Base-by-base conservation (phyloP, 495 filamentous ascomycete genomes). In the Xylaria acuta region DNA sequence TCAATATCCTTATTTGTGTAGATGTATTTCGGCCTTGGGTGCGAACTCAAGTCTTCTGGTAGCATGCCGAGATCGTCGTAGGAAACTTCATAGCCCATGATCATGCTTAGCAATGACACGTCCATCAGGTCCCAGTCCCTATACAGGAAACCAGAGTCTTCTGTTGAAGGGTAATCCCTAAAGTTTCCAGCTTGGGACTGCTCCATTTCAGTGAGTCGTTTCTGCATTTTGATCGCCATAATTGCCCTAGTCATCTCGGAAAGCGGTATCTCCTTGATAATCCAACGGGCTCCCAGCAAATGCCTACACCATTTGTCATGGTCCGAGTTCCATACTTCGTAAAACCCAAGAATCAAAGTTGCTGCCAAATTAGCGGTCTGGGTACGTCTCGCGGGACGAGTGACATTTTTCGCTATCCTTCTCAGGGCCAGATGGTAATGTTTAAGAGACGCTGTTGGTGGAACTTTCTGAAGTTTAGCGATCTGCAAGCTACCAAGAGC, bases 291-390 rank as follows among this genome's bases (percentile, higher is more conserved):
- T 12, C 96, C 96, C 47, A 91, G 88, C 72, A 98, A 85, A 78
- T 99, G 96, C 67, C 90, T 95, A 75, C 93, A 94, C 96, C 96
- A 99, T 80, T 97, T 97, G 64, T 92, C 88, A 76, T 98, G 96
- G 75, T 99, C 96, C 20, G 94, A 96, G 56, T 92, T 92, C 88
- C 95, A 94, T 27, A 97, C 93, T 79, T 98, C 96, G 77, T 97
- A 99, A 76, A 93, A 99, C 1, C 91, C 93, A 30, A 99, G 87
- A 22, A 98, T 82, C n/a, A 97, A 83, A 1, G 93, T 92, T 20
- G 96, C 94, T 16, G 95, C 94, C 20, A 99, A 84, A 0, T 95
- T 98, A 0, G 93, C 90, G 14, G 93, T 86, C 71, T 94, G 89
- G 20, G 88, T 88, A n/a, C 96, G 90, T 75, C 91, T 90, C 62